phyloP scores from a whole-genome alignment of 2,329 filamentous ascomycete species.

The Fusarium acutatum region DNA sequence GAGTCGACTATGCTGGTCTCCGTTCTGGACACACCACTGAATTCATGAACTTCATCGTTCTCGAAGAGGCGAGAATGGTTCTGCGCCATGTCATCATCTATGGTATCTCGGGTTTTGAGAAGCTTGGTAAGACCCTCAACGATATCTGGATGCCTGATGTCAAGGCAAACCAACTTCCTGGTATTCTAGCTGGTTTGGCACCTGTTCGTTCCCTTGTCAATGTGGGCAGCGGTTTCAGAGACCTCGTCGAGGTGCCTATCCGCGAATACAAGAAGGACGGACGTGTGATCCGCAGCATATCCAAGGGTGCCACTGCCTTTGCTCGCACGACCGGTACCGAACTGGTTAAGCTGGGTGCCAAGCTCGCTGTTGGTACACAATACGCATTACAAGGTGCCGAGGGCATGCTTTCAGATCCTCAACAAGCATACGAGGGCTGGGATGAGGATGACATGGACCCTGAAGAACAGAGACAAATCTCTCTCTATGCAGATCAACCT shows the following conservation, averaged over 20 bases:
- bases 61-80: slow-evolving; percentile 87
- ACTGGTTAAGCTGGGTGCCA: slow-evolving; percentile 92
- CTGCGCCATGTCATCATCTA: slow-evolving; percentile 92
- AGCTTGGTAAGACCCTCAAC: slow-evolving; percentile 87
- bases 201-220: slow-evolving; percentile 92
- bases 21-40: slow-evolving; percentile 94
- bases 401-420: slow-evolving; percentile 69
- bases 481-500: slow-evolving; percentile 93
- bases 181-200: slow-evolving; percentile 87
- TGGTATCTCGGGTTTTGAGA: slow-evolving; percentile 89
- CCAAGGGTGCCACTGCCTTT: slow-evolving; percentile 90
- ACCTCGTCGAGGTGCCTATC: slow-evolving; percentile 89
- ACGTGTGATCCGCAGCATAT: slow-evolving; percentile 87
- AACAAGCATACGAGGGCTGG: slow-evolving; percentile 50
- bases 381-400: slow-evolving; percentile 92
- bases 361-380: slow-evolving; percentile 93
- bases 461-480: slow-evolving; percentile 81
- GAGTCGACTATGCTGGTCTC: slow-evolving; percentile 93
- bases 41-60: slow-evolving; percentile 97
- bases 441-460: slow-evolving; percentile 71
- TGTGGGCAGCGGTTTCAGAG: slow-evolving; percentile 84
- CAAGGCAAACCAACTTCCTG: slow-evolving; percentile 85
- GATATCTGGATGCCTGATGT: slow-evolving; percentile 98
- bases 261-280: slow-evolving; percentile 95
- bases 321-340: slow-evolving; percentile 93